Evolutionary conservation across 768 basidiomycete genomes (phyloP).

Genomic region (Podaxis sp.): DNA sequence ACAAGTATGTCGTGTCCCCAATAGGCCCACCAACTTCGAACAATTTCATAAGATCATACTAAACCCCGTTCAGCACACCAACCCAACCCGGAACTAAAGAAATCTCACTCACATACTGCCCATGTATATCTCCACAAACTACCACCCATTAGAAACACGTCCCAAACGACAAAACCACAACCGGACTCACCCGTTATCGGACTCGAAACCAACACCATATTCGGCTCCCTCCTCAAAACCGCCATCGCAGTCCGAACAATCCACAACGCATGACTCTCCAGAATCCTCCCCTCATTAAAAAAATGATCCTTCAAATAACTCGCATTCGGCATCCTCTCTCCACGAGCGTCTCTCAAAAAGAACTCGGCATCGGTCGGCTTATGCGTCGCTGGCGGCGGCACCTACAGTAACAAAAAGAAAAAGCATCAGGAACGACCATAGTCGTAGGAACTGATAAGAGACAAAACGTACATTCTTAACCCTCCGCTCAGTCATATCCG

Average conservation of each 20-base stretch:
- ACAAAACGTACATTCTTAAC: neutral
- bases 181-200: slow-evolving; percentile 83
- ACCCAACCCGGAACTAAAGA: neutral
- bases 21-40: slow-evolving; percentile 93
- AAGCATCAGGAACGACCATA: neutral
- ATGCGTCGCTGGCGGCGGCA: slow-evolving; percentile 62
- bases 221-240: slow-evolving; percentile 73
- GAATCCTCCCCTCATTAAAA: slow-evolving; percentile 80
- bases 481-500: slow-evolving; percentile 1
- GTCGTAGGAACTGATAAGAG: neutral
- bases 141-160: neutral
- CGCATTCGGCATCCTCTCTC: slow-evolving; percentile 67
- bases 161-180: slow-evolving; percentile 2
- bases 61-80: slow-evolving; percentile 6
- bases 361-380: slow-evolving; percentile 76
- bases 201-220: slow-evolving; percentile 82
- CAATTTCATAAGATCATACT: slow-evolving; percentile 99
- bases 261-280: slow-evolving; percentile 81
- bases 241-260: slow-evolving; percentile 72
- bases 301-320: slow-evolving; percentile 87
- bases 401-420: slow-evolving; percentile 38
- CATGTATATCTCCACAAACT: slow-evolving; percentile 98
- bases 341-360: slow-evolving; percentile 51
- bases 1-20: slow-evolving; percentile 82
- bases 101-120: slow-evolving; percentile 76